Evolutionary conservation across 495 filamentous ascomycete species (phyloP), one percentile per base, ranked within the genome.

Genomic region (Hypoxylon intermedium): DNA sequence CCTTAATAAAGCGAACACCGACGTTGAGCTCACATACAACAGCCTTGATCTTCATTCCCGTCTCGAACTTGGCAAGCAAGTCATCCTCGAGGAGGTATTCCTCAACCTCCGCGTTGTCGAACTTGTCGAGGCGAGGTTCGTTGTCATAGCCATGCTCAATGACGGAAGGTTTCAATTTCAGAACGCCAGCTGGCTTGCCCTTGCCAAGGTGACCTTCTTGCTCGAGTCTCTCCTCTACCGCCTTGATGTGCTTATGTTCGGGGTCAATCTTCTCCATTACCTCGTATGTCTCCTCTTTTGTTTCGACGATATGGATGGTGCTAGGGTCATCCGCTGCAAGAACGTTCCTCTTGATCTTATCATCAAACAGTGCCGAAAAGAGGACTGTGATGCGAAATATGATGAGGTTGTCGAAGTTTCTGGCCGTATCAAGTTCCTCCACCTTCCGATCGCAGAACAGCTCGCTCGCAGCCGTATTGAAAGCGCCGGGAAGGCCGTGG

Each of bases 21-120:
- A 77, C 80, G 53, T 81, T 85, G 23, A 91, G 72, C 42, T 83
- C 78, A 69, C 84, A 86, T 12, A 96, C 80, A 6, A 68, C 72
- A 4, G 84, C 76, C 26, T 81, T 78, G 12, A 97, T 69, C 75
- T 95, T 96, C 86, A 96, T 86, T 1, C 92, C 91, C 0, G 83
- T 76, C 60, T 84, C 85, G 55, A 87, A 82, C 41, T 82, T 75
- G 21, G 76, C 58, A 15, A 97, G 77, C 4, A 88, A 73, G 0
- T 81, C 68, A 20, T 85, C 80, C 65, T 94, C 91, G 19, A 95
- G 51, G 66, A 88, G 83, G 58, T 92, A 87, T 26, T 84, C 80
- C 47, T 74, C 69, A 6, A 15, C 18, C 51, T 50, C 36, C 7
- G 55, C 23, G 45, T 53, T 33, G 40, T 70, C 54, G 21, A 71